Conservation (phyloP, 768 basidiomycete species). For the Amanita inopinata region DNA sequence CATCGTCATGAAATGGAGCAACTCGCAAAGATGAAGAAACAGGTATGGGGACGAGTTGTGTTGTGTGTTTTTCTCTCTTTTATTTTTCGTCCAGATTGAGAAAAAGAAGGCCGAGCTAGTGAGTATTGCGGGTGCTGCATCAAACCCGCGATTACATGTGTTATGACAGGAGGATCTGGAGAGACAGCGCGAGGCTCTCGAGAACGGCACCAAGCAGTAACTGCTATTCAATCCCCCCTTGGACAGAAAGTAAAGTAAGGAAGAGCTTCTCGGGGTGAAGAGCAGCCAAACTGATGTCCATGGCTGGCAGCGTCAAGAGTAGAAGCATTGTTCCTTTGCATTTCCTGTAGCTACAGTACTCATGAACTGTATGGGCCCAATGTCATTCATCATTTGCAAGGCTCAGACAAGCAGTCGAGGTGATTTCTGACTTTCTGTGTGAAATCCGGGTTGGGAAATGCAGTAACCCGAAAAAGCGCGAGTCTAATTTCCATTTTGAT, state of each 20-base stretch:
- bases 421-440: too few species aligned
- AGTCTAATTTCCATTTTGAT: background rate
- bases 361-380: too few species aligned
- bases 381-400: too few species aligned
- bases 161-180: conserved; percentile 15
- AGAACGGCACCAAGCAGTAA: conserved; percentile 7
- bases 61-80: background rate
- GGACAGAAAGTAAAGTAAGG: too few species aligned
- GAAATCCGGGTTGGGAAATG: too few species aligned
- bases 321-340: too few species aligned
- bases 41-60: conserved; percentile 25
- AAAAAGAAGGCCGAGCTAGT: conserved; percentile 22
- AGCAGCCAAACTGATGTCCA: too few species aligned
- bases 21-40: conserved; percentile 39
- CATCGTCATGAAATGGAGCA: conserved; percentile 42
- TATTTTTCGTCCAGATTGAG: conserved; percentile 16
- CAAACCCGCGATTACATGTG: background rate
- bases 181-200: conserved; percentile 14
- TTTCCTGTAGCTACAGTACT: too few species aligned
- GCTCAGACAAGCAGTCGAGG: too few species aligned
- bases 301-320: too few species aligned
- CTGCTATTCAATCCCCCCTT: background rate
- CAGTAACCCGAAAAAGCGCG: too few species aligned
- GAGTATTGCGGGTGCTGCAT: background rate
- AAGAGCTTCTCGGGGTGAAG: too few species aligned